Evolutionary conservation across 345 rosid genomes (phyloP).

Genomic region (Acer campestre): DNA sequence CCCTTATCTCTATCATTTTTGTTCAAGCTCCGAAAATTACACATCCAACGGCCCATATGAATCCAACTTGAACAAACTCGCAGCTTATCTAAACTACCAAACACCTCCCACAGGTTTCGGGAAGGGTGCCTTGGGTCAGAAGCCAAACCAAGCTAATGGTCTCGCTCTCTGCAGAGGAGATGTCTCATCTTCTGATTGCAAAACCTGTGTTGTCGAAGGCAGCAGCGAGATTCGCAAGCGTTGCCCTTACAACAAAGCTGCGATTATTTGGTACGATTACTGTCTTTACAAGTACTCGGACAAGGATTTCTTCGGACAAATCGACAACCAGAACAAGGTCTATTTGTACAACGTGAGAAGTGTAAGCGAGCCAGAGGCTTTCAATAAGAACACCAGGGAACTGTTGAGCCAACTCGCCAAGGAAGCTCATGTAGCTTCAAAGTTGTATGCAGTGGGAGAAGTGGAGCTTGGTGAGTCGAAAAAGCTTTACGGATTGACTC

Average conservation of each 20-base stretch:
- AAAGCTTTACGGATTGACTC: conserved; percentile 42
- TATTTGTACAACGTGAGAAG: conserved; percentile 33
- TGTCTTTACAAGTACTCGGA: conserved; percentile 44
- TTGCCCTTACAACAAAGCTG: conserved; percentile 39
- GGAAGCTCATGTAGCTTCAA: conserved; percentile 22
- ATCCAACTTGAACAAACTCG: conserved; percentile 34
- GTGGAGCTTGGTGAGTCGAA: conserved; percentile 5
- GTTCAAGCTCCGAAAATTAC: conserved; percentile 38
- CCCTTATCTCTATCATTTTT: conserved; percentile 38
- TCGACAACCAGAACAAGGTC: conserved; percentile 40
- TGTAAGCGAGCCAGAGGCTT: conserved; percentile 26
- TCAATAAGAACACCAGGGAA: conserved; percentile 34
- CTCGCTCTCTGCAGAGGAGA: conserved; percentile 49
- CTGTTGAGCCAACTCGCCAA: conserved; percentile 29
- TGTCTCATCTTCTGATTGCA: conserved; percentile 33
- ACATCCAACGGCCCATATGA: conserved; percentile 33
- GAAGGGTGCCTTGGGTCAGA: conserved; percentile 15
- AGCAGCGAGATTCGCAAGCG: conserved; percentile 26
- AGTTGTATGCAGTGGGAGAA: conserved; percentile 34
- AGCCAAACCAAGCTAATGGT: conserved; percentile 28
- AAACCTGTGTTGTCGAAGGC: conserved; percentile 36
- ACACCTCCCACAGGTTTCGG: conserved; percentile 39
- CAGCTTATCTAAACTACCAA: conserved; percentile 15
- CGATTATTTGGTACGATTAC: conserved; percentile 52
- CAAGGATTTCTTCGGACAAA: conserved; percentile 39